A percentile compares a stretch with the other conserved stretches of the same genome.
Conservation (phyloP, 371 early-diverging fungal species). For the Dinochytrium kinnereticum region DNA sequence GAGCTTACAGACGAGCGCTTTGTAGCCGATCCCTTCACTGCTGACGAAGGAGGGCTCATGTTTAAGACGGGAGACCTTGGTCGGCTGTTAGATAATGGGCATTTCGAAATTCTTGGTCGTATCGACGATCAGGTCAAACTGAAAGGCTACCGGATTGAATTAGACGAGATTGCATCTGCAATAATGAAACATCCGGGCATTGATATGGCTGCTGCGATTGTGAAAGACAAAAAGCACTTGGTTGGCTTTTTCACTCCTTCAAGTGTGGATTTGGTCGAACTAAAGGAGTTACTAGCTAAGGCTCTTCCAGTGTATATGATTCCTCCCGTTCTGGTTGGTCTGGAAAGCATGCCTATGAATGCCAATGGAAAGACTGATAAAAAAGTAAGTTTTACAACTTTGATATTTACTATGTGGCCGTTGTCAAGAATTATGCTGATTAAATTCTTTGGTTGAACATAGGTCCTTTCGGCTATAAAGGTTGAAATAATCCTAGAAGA, state of each 20-base stretch:
- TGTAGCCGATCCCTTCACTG: conserved; percentile 21
- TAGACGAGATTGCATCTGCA: conserved; percentile 44
- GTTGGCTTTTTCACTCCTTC: conserved; percentile 36
- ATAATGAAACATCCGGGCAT: conserved; percentile 19
- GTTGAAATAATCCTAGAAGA: neutral
- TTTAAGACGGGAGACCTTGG: conserved; percentile 42
- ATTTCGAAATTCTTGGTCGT: conserved; percentile 47
- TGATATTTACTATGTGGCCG: neutral
- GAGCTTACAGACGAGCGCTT: conserved; percentile 36
- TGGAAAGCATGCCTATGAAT: conserved; percentile 32
- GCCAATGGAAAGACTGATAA: conserved; percentile 41
- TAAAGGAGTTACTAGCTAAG: conserved; percentile 8
- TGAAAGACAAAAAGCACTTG: conserved; percentile 19
- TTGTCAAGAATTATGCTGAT: neutral
- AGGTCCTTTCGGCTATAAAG: neutral
- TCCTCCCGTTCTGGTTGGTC: conserved; percentile 23
- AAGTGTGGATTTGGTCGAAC: conserved; percentile 13
- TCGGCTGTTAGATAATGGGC: conserved; percentile 43
- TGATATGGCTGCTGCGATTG: conserved; percentile 26
- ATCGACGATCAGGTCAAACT: conserved; percentile 54
- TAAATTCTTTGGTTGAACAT: neutral
- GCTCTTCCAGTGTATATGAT: conserved; percentile 43
- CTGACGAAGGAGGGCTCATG: conserved; percentile 9
- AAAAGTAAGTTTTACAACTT: neutral
- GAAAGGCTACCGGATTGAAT: conserved; percentile 55